Evolutionary conservation across 768 basidiomycete species (phyloP), one percentile per base, ranked within the genome.

Genomic region (Lactifluus piperatus): DNA sequence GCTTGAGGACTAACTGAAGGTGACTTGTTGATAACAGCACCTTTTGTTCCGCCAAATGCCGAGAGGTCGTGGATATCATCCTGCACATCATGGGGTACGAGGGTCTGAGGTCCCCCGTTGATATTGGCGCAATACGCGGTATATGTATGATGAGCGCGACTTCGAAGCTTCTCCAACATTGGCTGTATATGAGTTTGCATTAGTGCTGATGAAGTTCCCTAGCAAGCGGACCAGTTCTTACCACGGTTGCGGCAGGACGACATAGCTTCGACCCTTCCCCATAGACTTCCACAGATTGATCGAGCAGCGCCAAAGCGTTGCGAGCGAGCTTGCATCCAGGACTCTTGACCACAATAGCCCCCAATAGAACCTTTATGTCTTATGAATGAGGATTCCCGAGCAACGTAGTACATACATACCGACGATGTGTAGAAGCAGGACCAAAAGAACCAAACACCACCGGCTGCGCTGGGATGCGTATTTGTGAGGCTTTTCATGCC

Each of bases 391-490:
- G 7, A 7, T 6, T 20, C 22, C n/a, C 47, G 18, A 14, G 26
- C 4, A 22, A 34, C 24, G 32, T 47, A 39, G 10, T 54, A 5
- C 41, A 45, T 49, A 14, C 76, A 50, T 64, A 81, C 80, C 55
- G 78, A 78, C 18, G 80, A 71, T 3, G 78, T 77, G 58, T 78
- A 80, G 46, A 77, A 66, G 1, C 71, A 71, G 0, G 78, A 76
- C 80, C 81, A 81, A 66, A 80, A 80, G 63, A 74, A 79, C 78
- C 80, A 81, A 9, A 71, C 66, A 39, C 68, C 64, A 26, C 72
- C 65, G 7, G 72, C 67, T 3, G 70, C 66, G 11, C 54, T 63
- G 11, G 73, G 74, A 64, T 77, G 74, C 24, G 71, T 66, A 7
- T 56, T 56, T 51, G 74, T 77, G 30, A 81, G 56, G 13, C 69